Evolutionary conservation across 805 yeast genomes (phyloP), one percentile per base, ranked within the genome.

Genomic region (Tetrapisispora fleetii): DNA sequence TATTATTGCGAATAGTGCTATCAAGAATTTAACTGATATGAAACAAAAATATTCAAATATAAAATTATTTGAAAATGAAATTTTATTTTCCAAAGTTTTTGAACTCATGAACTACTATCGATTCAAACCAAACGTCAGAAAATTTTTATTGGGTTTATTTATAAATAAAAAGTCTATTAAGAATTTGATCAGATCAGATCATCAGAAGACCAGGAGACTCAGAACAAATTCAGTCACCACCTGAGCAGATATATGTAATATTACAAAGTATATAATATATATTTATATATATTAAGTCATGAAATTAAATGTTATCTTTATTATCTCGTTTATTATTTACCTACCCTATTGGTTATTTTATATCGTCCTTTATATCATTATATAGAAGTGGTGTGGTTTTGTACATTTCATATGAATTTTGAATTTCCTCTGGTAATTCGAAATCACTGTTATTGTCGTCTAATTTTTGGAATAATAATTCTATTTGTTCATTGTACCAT

Each of bases 81-180:
- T 71, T 2, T 64, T 85, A 46, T 79, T 85, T 59, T 70, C 60
- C 62, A 74, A 72, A 58, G 79, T 70, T 45, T 70, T 71, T 65
- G 72, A 67, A 48, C 73, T 70, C 57, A 73, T 73, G 73, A 84
- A 72, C 54, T 70, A 63, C 61, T 88, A 67, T 71, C 75, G 73
- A 43, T 85, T 79, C 63, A 77, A 81, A 53, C 79, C 77, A 46
- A 77, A 78, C 4, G 79, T 78, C 18, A 68, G 95, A 36, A 73
- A 78, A 53, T 83, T 80, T 58, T 68, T 88, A 16, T 75, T 82
- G 56, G 90, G 81, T 40, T 67, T 84, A 47, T 78, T 85, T 54
- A 76, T 78, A 47, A 75, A 76, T 53, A 69, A 74, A 13, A 69
- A 69, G 32, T 68, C 80, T 40, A 65, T 83, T 60, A 86, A 80